phyloP scores from a whole-genome alignment of 495 filamentous ascomycete genomes.

The Rhizodiscina lignyota region DNA sequence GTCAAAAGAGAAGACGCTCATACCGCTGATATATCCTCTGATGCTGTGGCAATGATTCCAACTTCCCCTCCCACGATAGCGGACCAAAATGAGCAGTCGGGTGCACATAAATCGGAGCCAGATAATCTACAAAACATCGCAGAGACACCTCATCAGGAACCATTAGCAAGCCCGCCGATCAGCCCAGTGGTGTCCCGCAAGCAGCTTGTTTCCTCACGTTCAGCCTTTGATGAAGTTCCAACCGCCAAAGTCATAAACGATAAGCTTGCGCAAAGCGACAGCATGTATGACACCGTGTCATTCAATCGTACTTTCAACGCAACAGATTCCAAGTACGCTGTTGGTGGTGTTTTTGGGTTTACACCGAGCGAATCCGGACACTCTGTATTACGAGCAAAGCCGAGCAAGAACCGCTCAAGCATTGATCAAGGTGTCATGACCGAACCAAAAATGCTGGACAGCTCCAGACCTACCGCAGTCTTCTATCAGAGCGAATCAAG shows the following conservation, averaged over 20 bases:
- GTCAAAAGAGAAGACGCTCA: neutral
- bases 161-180: neutral
- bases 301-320: constrained; percentile 29
- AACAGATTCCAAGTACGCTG: constrained; percentile 35
- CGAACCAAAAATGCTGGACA: neutral
- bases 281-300: constrained; percentile 30
- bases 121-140: neutral
- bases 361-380: no score
- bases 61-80: neutral
- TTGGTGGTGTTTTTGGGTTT: constrained; percentile 34
- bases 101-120: neutral
- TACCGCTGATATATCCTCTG: no score
- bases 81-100: neutral
- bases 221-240: neutral
- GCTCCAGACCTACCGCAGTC: neutral
- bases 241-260: no score
- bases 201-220: neutral
- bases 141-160: neutral
- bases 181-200: neutral
- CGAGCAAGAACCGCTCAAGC: neutral
- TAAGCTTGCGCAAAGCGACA: no score
- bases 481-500: neutral
- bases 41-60: no score
- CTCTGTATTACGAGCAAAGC: neutral
- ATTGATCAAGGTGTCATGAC: neutral